Percentiles rank a stretch among this genome's conserved stretches.
These are phyloP conservation scores for Dittrichia graveolens DNA, from an alignment of 129 eudicot species.

Conservation along the genomic window DNA sequence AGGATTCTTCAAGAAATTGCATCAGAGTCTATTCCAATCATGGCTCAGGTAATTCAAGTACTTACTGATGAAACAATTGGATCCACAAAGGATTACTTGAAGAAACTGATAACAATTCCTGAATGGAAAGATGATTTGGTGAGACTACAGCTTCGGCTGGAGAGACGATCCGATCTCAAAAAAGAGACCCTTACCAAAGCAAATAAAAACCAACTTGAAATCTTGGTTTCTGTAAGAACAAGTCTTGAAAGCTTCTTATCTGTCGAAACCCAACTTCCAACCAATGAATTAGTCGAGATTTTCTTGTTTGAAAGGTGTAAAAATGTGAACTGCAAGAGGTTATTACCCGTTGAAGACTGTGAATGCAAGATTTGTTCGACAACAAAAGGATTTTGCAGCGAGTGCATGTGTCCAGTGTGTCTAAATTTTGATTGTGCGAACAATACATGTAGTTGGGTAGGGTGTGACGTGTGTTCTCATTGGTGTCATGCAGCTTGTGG, in stretches of 20 bases:
- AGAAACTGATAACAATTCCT: constrained; percentile 46
- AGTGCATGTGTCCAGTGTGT: constrained; percentile 93
- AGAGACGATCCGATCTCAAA: constrained; percentile 74
- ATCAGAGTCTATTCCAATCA: constrained; percentile 59
- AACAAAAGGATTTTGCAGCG: constrained; percentile 85
- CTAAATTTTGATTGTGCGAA: constrained; percentile 80
- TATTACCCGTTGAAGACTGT: constrained; percentile 82
- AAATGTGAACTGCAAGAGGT: constrained; percentile 67
- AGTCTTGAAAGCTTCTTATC: constrained; percentile 66
- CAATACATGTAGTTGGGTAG: constrained; percentile 96
- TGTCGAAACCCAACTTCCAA: constrained; percentile 39
- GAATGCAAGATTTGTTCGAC: constrained; percentile 91
- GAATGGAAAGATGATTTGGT: constrained; percentile 55
- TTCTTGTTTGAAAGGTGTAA: constrained; percentile 72
- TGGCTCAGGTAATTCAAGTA: constrained; percentile 61
- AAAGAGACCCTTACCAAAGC: constrained; percentile 70
- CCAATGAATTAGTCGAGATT: constrained; percentile 62
- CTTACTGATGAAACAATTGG: constrained; percentile 56
- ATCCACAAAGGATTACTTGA: constrained; percentile 62
- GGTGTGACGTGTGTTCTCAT: constrained; percentile 86
- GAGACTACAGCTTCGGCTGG: constrained; percentile 55
- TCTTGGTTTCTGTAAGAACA: constrained; percentile 64
- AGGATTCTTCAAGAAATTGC: constrained; percentile 66
- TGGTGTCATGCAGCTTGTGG: constrained; percentile 94
- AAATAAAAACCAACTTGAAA: constrained; percentile 57